Base-by-base conservation (phyloP, 2,329 filamentous ascomycete species). In the Xylariaceae sp. region DNA sequence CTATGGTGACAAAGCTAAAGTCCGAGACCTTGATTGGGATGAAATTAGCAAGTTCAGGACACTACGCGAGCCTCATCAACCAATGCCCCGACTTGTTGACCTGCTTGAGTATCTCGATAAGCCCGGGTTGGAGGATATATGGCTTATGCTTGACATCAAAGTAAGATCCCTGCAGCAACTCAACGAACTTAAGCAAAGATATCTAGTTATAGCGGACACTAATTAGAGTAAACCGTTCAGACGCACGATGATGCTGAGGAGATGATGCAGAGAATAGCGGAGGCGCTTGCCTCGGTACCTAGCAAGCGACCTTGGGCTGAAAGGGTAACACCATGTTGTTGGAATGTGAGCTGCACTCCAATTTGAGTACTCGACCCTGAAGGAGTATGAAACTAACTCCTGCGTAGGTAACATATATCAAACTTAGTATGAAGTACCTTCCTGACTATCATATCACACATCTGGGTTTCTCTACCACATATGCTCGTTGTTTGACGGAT, bases 111-210 rank as follows among this genome's bases (percentile, higher is more conserved):
- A 87, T 66, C 71, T 97, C 46, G 77, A 82, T 0, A 75, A 82
- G 60, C 86, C 86, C 0, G 86, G 79, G 1, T 70, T 81, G 32
- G 83, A 89, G 64, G 71, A 87, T 36, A 77, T 92, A 8, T 96
- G 92, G 92, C 64, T 94, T 5, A 72, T 97, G 56, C 76, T 97
- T 3, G 93, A 97, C 70, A 90, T 97, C 70, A 97, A 97, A 78
- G 86, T 90, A 71, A 16, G 66, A 15, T 3, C 8, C 35, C 4
- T n/a, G 5, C 9, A 41, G 11, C 7, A 26, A 21, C 6, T n/a
- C 16, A 4, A 13, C 7, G 6, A 15, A 7, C 11, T 20, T 13
- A 3, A 26, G 32, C 26, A 30, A 15, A 13, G 2, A 16, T 27
- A 6, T 35, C 23, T 9, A 23, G 30, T 15, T 1, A 15, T 18